phyloP scores from a whole-genome alignment of 495 filamentous ascomycete genomes.

The Wilcoxina mikolae region DNA sequence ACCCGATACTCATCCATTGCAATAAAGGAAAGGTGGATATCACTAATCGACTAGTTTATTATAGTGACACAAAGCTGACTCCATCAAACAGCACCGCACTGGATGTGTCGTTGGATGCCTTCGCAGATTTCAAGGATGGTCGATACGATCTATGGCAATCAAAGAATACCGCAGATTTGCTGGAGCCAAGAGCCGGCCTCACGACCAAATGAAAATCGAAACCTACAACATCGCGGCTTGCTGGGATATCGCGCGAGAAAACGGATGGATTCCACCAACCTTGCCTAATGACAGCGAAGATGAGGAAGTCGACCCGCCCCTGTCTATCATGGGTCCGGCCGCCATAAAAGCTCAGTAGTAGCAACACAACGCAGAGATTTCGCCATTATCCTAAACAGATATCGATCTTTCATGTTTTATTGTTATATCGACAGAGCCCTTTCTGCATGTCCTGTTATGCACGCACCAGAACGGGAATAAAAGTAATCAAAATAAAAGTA shows the following conservation, averaged over 20 bases:
- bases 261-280: conserved; percentile 22
- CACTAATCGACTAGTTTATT: not conserved
- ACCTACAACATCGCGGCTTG: conserved; percentile 19
- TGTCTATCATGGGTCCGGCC: not conserved
- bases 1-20: conserved; percentile 71
- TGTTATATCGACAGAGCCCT: not conserved
- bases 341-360: conserved; percentile 8
- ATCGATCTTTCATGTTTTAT: not conserved
- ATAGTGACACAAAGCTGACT: conserved; percentile 1
- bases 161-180: conserved; percentile 56
- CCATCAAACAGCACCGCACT: conserved; percentile 61
- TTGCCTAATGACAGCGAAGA: not conserved
- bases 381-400: too few species aligned
- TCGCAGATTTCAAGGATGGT: conserved; percentile 50
- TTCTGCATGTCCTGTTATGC: not conserved
- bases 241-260: conserved; percentile 22
- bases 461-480: too few species aligned
- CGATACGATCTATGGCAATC: conserved; percentile 37
- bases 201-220: conserved; percentile 41
- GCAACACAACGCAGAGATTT: too few species aligned
- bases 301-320: not conserved
- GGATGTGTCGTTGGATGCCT: conserved; percentile 64
- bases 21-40: conserved; percentile 65
- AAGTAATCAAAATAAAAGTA: too few species aligned
- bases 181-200: conserved; percentile 43